Evolutionary conservation across 768 basidiomycete genomes (phyloP), one percentile per base, ranked within the genome.

Genomic region (Tulasnella sp.): DNA sequence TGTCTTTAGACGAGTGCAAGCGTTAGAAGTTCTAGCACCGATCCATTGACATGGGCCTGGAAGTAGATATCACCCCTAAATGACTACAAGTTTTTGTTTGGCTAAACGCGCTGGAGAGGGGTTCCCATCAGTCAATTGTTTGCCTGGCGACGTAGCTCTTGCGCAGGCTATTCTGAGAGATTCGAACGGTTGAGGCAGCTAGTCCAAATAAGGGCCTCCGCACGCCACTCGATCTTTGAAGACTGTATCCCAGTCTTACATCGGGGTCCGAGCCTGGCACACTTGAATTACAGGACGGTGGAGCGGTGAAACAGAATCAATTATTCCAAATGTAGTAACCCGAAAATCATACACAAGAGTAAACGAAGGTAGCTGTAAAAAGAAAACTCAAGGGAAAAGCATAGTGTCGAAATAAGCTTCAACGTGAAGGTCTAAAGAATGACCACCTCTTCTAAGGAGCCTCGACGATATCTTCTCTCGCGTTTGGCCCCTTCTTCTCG

Each of bases 401-500:
- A 68, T 68, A 68, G 27, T 24, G 24, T 52, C n/a, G 52, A 52
- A n/a, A 52, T 52, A 5, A 52, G 24, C 12, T 21, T 52, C 52
- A 52, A 24, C 52, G 24, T 52, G 12, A 52, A 52, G 3, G 19
- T 52, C 18, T 6, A 52, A 52, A 24, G 5, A 52, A 52, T 6
- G 24, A 52, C 52, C 5, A 52, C 52, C 3, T 24, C 52, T 52
- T 68, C 62, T 68, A 68, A 36, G 27, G 27, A 34, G 12, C 62
- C 18, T 68, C 62, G 14, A 68, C 34, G 62, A 68, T 27, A 3
- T 27, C 62, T 36, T 68, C 62, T 27, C 62, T 27, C 16, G 34
- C 62, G 62, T 68, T 68, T 27, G 62, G 34, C 31, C 62, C 62
- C 18, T 68, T 68, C 62, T 74, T 74, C 73, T 74, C 73, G 14